These are phyloP conservation scores for Pythium biforme DNA, from an alignment of 352 stramenopile genomes.

Conservation along the genomic window DNA sequence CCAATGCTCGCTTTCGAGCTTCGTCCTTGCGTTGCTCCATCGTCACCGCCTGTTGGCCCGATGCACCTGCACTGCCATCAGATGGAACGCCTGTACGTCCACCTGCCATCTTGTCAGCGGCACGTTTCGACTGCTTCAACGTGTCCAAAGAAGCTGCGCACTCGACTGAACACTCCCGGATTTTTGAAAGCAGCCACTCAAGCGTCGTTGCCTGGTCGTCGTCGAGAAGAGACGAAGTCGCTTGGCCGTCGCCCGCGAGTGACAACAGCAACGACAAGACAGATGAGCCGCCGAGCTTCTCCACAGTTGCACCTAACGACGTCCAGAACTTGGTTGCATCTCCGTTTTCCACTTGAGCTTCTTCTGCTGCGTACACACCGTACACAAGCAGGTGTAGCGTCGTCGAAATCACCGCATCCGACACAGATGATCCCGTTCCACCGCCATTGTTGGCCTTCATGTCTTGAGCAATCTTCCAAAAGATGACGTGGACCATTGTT, in stretches of 20 bases:
- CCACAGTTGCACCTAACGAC: constrained; percentile 38
- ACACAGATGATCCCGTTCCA: constrained; percentile 41
- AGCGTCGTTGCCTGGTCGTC: constrained; percentile 72
- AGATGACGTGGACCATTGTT: constrained; percentile 55
- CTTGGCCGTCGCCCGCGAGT: constrained; percentile 42
- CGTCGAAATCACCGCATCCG: constrained; percentile 82
- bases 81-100: neutral
- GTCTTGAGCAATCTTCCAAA: constrained; percentile 53
- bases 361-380: constrained; percentile 60
- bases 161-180: constrained; percentile 39
- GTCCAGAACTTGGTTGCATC: constrained; percentile 44
- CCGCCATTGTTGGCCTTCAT: neutral
- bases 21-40: constrained; percentile 78
- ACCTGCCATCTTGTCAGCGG: neutral
- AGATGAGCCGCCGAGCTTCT: constrained; percentile 38
- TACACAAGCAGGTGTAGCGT: constrained; percentile 79
- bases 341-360: constrained; percentile 10
- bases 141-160: constrained; percentile 30
- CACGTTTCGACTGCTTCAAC: constrained; percentile 32
- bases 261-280: constrained; percentile 53
- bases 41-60: constrained; percentile 25
- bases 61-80: neutral
- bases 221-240: constrained; percentile 43
- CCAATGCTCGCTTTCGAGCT: constrained; percentile 72
- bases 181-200: constrained; percentile 73